Percentiles rank a stretch among this genome's conserved stretches.
Evolutionary conservation across 139 green algal genomes (phyloP).

Genomic region (Chlamydomonas incerta): DNA sequence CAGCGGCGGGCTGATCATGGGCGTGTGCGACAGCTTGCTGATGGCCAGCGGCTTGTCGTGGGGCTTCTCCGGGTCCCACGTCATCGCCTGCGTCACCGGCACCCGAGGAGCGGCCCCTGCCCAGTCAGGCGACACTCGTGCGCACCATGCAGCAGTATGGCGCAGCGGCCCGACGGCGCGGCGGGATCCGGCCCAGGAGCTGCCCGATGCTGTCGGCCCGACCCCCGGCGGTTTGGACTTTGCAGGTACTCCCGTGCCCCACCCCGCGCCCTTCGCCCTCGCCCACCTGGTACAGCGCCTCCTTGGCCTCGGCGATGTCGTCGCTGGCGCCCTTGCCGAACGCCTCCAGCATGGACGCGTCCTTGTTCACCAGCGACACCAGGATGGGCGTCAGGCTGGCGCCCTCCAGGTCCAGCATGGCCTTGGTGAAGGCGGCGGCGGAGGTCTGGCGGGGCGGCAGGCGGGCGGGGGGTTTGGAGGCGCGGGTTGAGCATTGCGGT

Average conservation of each 20-base stretch:
- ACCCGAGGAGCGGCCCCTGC: neutral
- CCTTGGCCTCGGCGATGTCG: slow-evolving; percentile 85
- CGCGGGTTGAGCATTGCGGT: too few relatives aligned
- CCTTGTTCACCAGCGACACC: slow-evolving; percentile 88
- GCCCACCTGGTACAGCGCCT: slow-evolving; percentile 75
- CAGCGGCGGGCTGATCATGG: slow-evolving; percentile 41
- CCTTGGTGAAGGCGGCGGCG: slow-evolving; percentile 90
- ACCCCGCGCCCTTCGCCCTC: neutral
- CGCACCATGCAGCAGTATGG: too few relatives aligned
- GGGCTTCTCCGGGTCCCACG: slow-evolving; percentile 64
- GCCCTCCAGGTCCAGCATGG: slow-evolving; percentile 96
- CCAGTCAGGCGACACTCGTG: too few relatives aligned
- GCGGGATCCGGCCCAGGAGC: too few relatives aligned
- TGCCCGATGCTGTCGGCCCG: too few relatives aligned
- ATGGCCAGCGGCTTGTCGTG: neutral
- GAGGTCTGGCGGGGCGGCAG: slow-evolving; percentile 67
- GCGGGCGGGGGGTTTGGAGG: neutral
- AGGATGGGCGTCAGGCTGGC: slow-evolving; percentile 88
- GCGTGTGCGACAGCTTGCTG: slow-evolving; percentile 27
- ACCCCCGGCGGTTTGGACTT: too few relatives aligned
- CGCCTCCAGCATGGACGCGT: slow-evolving; percentile 94
- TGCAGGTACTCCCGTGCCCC: too few relatives aligned
- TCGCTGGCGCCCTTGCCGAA: slow-evolving; percentile 89
- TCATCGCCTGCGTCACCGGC: slow-evolving; percentile 68
- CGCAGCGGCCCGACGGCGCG: too few relatives aligned